These are phyloP conservation scores for Microascus cirrosus DNA, from an alignment of 2,329 filamentous ascomycete species.

Conservation along the genomic window DNA sequence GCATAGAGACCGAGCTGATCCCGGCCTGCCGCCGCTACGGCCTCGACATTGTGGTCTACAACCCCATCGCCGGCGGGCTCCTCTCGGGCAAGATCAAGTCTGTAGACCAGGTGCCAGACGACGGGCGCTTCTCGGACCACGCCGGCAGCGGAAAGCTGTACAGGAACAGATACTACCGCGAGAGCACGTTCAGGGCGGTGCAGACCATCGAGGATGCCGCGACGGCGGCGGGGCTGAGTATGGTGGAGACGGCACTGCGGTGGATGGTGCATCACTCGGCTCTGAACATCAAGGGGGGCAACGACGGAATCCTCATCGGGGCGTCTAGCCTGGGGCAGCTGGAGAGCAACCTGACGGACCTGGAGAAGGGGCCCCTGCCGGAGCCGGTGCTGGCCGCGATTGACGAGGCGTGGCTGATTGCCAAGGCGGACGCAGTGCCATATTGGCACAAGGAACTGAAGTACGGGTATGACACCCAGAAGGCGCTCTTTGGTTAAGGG, in stretches of 20 bases:
- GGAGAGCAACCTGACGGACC: constrained; percentile 41
- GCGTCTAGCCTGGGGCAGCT: constrained; percentile 47
- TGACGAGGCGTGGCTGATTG: constrained; percentile 67
- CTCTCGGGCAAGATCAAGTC: constrained; percentile 72
- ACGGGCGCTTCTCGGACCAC: constrained; percentile 59
- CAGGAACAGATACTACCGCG: constrained; percentile 61
- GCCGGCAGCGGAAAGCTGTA: constrained; percentile 45
- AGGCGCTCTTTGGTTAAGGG: constrained; percentile 42
- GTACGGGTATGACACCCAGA: constrained; percentile 55
- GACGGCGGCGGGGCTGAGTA: constrained; percentile 53
- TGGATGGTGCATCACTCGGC: constrained; percentile 64
- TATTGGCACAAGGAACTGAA: constrained; percentile 51
- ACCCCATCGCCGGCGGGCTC: constrained; percentile 69
- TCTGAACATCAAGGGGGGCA: constrained; percentile 37
- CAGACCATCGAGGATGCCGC: constrained; percentile 56
- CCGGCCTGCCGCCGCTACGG: constrained; percentile 65
- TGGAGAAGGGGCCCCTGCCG: constrained; percentile 63
- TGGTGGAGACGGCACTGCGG: constrained; percentile 63
- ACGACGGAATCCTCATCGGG: constrained; percentile 50
- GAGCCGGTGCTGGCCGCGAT: constrained; percentile 64
- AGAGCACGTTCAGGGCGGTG: constrained; percentile 52
- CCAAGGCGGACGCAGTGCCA: constrained; percentile 43
- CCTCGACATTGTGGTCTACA: constrained; percentile 71
- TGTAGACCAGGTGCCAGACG: constrained; percentile 45
- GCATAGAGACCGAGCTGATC: constrained; percentile 65